Base-by-base conservation (phyloP, 2,329 filamentous ascomycete species). In the Fusarium sp. region DNA sequence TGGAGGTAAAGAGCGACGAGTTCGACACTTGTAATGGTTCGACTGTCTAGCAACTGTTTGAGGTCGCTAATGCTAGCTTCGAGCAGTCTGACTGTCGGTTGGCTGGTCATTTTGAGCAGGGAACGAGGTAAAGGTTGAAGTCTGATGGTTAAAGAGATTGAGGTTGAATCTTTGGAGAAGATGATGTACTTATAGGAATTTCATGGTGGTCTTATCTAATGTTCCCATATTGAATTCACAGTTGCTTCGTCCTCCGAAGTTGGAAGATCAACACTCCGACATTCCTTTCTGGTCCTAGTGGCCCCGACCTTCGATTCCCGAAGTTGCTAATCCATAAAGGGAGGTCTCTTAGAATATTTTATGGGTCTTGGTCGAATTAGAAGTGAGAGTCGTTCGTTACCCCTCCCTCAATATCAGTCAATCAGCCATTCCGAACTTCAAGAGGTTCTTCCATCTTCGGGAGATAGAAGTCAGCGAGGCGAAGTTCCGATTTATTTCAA, bases 1-100 rank as follows among this genome's bases (percentile, higher is more conserved):
- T 67, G 72, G 0, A 79, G 65, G 30, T 76, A 76, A 1, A 70
- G 62, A 1, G 76, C 63, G 9, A 70, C 72, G 5, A 80, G 73
- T 6, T 79, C 74, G 8, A 79, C 77, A 12, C 69, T 70, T 2
- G 70, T 77, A 5, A 75, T 45, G 5, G 20, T 22, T 18, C 70
- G 66, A 0, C 52, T 60, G 0, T 60, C 41, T 10, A 78, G 46
- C 6, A 73, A 72, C 10, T 58, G 7, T 18, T 57, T 47, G 15
- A 57, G 54, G 10, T 57, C 54, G 2, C 29, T 29, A 4, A 57
- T 49, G 20, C 43, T 49, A 8, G 54, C 54, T 3, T 57, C 44
- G 30, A 29, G n/a, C 13, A 57, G 25, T 11, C 3, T 24, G 4
- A 57, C 4, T 2, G 27, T 45, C 5, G 43, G 9, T 38, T 22